These are phyloP conservation scores for Bondarzewia mesenterica DNA, from an alignment of 1,284 basidiomycete genomes.

Conservation along the genomic window DNA sequence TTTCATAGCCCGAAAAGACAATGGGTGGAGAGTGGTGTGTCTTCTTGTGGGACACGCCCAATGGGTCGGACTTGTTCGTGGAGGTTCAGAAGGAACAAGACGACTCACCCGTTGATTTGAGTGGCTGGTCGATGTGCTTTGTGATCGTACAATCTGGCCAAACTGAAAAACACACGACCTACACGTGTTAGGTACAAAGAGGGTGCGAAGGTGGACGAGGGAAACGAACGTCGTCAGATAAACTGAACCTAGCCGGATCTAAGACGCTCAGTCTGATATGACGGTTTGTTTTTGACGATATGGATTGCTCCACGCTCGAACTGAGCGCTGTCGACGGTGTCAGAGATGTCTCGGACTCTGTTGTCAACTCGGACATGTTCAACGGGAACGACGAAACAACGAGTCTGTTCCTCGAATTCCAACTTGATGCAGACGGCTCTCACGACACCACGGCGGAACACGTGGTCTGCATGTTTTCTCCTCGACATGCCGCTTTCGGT, in stretches of 20 bases:
- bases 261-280: slow-evolving; percentile 8
- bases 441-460: too few relatives aligned
- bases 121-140: slow-evolving; percentile 16
- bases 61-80: slow-evolving; percentile 10
- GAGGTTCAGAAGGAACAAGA: neutral
- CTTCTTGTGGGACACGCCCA: slow-evolving; percentile 11
- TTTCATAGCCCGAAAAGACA: slow-evolving; percentile 11
- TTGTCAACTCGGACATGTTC: neutral
- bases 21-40: slow-evolving; percentile 13
- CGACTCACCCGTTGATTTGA: neutral
- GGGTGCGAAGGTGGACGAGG: slow-evolving; percentile 8
- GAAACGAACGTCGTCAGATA: slow-evolving; percentile 13
- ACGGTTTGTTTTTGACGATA: slow-evolving; percentile 3
- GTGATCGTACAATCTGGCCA: slow-evolving; percentile 21
- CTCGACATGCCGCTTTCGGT: too few relatives aligned
- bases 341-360: neutral
- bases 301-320: neutral
- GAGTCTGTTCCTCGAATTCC: slow-evolving; percentile 1
- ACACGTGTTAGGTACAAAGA: slow-evolving; percentile 33
- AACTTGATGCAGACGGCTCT: too few relatives aligned
- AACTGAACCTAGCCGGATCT: slow-evolving; percentile 11
- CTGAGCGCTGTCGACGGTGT: neutral
- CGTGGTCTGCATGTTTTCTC: too few relatives aligned
- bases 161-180: slow-evolving; percentile 17
- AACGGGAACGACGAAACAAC: neutral